Evolutionary conservation across 345 rosid species (phyloP).

Genomic region (Eucalyptus leucophloia): DNA sequence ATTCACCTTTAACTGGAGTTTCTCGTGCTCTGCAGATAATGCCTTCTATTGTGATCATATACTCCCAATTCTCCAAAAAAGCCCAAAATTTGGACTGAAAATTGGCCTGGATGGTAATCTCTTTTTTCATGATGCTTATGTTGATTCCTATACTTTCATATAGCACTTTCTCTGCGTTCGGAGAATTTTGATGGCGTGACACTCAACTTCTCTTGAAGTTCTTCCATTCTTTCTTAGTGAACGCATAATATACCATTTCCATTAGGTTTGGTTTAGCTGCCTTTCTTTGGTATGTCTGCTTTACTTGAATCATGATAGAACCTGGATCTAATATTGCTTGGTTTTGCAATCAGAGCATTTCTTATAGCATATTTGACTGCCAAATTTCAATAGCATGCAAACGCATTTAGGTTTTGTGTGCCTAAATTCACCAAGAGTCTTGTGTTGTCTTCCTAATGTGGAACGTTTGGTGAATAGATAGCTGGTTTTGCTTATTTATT

Average conservation of each 20-base stretch:
- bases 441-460: too few species aligned
- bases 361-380: too few species aligned
- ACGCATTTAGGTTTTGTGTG: too few species aligned
- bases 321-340: not conserved
- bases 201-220: not conserved
- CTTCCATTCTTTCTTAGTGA: not conserved
- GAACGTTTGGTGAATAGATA: too few species aligned
- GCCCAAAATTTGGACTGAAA: constrained; percentile 99
- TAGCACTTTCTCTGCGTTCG: not conserved
- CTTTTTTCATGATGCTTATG: not conserved
- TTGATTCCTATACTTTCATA: not conserved
- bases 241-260: not conserved
- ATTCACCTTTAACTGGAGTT: not conserved
- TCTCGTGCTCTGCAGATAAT: constrained; percentile 3
- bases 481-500: too few species aligned
- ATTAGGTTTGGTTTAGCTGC: not conserved
- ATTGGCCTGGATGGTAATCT: constrained; percentile 98
- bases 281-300: not conserved
- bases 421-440: too few species aligned
- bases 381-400: too few species aligned
- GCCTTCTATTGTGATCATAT: constrained; percentile 80
- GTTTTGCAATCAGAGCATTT: too few species aligned
- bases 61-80: constrained; percentile 62
- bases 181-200: not conserved
- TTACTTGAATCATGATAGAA: not conserved